Evolutionary conservation across 495 filamentous ascomycete genomes (phyloP), one percentile per base, ranked within the genome.

Genomic region (Aspergillus incahuasiensis): DNA sequence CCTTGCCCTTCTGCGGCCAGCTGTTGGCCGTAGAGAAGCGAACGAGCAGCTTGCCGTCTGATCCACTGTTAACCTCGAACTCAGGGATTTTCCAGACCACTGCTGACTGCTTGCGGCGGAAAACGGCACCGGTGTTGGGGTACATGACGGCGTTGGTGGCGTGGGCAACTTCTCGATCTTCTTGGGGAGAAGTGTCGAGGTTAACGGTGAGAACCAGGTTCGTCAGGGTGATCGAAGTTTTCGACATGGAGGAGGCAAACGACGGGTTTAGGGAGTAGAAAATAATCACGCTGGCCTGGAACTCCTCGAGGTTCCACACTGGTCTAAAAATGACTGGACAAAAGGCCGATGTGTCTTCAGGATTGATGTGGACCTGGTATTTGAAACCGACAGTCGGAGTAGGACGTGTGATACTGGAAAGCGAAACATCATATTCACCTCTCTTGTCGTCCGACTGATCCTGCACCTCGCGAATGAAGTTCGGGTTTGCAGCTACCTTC

Each of bases 61-160:
- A 63, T 12, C 68, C 71, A 1, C 65, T 64, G 48, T 78, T 79
- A 19, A 78, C 74, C 34, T 86, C 82, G 13, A 97, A 68, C 61
- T 97, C 95, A 20, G 89, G 89, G 12, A 97, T 74, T 48, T 86
- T 86, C 94, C 94, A 99, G 65, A 84, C 89, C 13, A 96, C 85
- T 5, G 91, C 69, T n/a, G 87, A 86, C 50, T 88, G 87, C 51
- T 97, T 92, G 64, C 90, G 89, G 8, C 89, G 80, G 74, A 97
- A 95, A 0, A 82, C 86, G 15, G 79, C 78, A 11, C 75, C 75
- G 2, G 70, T 65, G 59, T 75, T 77, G 2, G 74, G 74, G 30
- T 77, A 68, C 76, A 77, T 79, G 22, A 74, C 68, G 1, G 74
- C 74, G 40, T 58, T 72, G 30, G 71, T 73, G 8, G 74, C 74